A percentile compares a stretch with the other conserved stretches of the same genome.
Evolutionary conservation across 1,139 yeast species (phyloP).

Genomic region (Pneumocystis jirovecii): DNA sequence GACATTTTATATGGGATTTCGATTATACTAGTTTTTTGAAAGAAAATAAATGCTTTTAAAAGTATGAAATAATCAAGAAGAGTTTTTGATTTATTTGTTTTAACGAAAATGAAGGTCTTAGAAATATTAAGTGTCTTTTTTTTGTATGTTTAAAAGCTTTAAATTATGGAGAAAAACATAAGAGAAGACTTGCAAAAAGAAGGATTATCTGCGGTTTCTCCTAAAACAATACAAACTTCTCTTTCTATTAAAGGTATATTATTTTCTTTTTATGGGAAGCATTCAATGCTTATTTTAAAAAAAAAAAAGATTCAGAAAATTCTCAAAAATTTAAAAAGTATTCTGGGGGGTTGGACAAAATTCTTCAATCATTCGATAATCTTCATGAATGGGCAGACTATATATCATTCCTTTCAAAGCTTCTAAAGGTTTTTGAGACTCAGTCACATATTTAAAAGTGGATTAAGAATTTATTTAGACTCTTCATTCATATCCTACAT

Average conservation of each 20-base stretch:
- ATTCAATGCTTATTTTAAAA: neutral
- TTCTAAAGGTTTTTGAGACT: conserved; percentile 37
- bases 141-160: neutral
- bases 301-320: conserved; percentile 7
- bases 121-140: neutral
- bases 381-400: conserved; percentile 98
- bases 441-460: neutral
- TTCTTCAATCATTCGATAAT: conserved; percentile 63
- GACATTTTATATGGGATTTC: neutral
- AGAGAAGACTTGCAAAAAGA: neutral
- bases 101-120: neutral
- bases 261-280: neutral
- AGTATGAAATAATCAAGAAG: neutral
- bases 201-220: neutral
- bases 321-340: conserved; percentile 55
- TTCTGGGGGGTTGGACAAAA: conserved; percentile 51
- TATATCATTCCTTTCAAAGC: conserved; percentile 67
- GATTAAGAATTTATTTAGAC: conserved; percentile 11
- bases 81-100: neutral
- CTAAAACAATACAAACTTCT: neutral
- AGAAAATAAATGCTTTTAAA: neutral
- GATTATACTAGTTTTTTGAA: neutral
- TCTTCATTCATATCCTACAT: conserved; percentile 17
- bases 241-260: neutral
- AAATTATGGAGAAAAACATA: neutral